Evolutionary conservation across 345 rosid species (phyloP).

Genomic region (Gossypioides kirkii): DNA sequence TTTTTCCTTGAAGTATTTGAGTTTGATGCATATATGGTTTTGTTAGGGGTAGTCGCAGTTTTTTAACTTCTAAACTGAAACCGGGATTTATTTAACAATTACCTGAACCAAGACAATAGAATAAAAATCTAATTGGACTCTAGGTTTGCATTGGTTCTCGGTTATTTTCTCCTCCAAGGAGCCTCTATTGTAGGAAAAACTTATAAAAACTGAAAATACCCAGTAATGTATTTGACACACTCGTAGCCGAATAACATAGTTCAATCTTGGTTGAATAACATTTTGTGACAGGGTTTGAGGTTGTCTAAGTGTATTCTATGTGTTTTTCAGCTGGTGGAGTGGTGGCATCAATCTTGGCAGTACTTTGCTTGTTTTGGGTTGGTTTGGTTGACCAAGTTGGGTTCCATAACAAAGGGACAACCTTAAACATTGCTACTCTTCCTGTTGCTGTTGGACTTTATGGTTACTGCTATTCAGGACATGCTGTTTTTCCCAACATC

Average conservation of each 20-base stretch:
- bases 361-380: conserved; percentile 81
- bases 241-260: neutral
- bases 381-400: conserved; percentile 78
- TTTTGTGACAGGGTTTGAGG: neutral
- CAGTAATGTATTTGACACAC: too few relatives aligned
- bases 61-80: too few relatives aligned
- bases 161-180: too few relatives aligned
- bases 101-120: too few relatives aligned
- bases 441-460: conserved; percentile 98
- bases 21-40: neutral
- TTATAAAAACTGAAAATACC: too few relatives aligned
- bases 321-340: conserved; percentile 81
- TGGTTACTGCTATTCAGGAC: conserved; percentile 95
- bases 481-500: conserved; percentile 94
- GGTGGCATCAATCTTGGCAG: conserved; percentile 73
- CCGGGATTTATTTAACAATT: too few relatives aligned
- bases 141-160: too few relatives aligned
- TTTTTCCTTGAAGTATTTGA: neutral
- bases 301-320: conserved; percentile 1
- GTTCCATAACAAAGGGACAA: conserved; percentile 57
- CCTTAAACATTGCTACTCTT: conserved; percentile 57
- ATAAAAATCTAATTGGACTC: too few relatives aligned
- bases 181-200: too few relatives aligned
- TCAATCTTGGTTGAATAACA: neutral
- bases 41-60: neutral